Base-by-base conservation (phyloP, 192 early-diverging fungal species). In the Podochytrium sp. region DNA sequence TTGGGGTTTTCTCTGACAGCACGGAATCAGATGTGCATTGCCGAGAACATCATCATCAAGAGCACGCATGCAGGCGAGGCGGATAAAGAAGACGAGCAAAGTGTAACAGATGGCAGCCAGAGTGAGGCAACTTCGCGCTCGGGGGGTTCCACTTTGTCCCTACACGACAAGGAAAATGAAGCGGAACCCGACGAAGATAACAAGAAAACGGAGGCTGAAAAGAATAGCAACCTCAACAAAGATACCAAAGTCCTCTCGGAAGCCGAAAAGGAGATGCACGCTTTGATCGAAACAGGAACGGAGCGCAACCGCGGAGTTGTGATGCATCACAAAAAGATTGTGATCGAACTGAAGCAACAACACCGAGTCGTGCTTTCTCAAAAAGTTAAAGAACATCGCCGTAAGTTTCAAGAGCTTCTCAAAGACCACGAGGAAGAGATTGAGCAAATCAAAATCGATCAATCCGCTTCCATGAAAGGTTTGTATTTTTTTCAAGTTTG, bases 351-450 rank as follows among this genome's bases (percentile, higher is more conserved):
- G 25, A 64, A 43, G 38, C 49, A 65, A 34, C 62, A 57, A 10
- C 74, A 75, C 56, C 62, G 74, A 16, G n/a, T 35, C 33, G n/a
- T 67, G 14, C 6, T 66, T n/a, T 29, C 50, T 2, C 56, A 59
- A 37, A 75, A 75, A 53, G 20, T 35, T n/a, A 65, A 65, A 30
- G 74, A 75, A 25, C 62, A 75, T 18, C 74, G 74, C 27, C 49
- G 74, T 1, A 75, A 67, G 41, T 25, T 75, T 7, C 25, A 72
- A 33, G 74, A 65, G 20, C 23, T 75, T 18, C 64, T 65, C 18
- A 75, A 75, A 53, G 74, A 75, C 39, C 74, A 75, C 27, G 74
- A 75, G 55, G 74, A 75, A 41, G 74, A 75, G 39, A 75, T 75
- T 30, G 58, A 75, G 34, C 63, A 56, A 52, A 42, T 75, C 64